Conservation (phyloP, 805 yeast species). For the Ogataea methanolica region DNA sequence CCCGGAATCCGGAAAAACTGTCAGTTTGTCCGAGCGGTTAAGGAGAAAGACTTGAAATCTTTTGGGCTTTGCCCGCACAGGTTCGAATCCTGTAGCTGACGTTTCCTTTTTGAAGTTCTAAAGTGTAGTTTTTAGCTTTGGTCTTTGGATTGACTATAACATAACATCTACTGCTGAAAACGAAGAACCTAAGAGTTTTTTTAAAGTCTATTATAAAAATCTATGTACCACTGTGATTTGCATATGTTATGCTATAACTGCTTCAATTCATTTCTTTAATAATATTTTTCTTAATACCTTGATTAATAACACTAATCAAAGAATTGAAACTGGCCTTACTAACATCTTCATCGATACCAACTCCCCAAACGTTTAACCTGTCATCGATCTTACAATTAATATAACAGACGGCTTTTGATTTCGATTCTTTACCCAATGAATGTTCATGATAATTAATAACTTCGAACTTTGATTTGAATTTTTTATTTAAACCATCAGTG, state of each 20-base stretch:
- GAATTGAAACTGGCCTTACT: conserved; percentile 51
- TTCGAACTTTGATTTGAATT: conserved; percentile 46
- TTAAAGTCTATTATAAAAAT: too few species aligned
- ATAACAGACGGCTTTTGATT: conserved; percentile 74
- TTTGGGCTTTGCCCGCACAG: conserved; percentile 61
- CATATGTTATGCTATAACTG: too few species aligned
- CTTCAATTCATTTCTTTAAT: conserved; percentile 13
- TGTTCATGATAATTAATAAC: conserved; percentile 76
- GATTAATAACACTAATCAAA: conserved; percentile 43
- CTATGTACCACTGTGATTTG: too few species aligned
- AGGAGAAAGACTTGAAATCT: conserved; percentile 56
- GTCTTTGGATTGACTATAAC: too few species aligned
- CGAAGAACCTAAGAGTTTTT: neutral
- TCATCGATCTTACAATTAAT: conserved; percentile 35
- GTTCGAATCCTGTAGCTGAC: conserved; percentile 59
- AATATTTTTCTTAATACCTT: conserved; percentile 20
- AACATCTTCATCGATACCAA: conserved; percentile 54
- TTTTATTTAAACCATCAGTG: conserved; percentile 51
- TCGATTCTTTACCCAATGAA: conserved; percentile 69
- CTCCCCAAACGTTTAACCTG: conserved; percentile 42
- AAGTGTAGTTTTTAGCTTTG: too few species aligned
- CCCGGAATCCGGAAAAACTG: neutral
- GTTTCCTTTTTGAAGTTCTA: conserved; percentile 11
- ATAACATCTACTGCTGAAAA: neutral
- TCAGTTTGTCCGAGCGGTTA: conserved; percentile 49